Evolutionary conservation across 108 stramenopile species (phyloP).

Genomic region (Skeletonema menzelii): DNA sequence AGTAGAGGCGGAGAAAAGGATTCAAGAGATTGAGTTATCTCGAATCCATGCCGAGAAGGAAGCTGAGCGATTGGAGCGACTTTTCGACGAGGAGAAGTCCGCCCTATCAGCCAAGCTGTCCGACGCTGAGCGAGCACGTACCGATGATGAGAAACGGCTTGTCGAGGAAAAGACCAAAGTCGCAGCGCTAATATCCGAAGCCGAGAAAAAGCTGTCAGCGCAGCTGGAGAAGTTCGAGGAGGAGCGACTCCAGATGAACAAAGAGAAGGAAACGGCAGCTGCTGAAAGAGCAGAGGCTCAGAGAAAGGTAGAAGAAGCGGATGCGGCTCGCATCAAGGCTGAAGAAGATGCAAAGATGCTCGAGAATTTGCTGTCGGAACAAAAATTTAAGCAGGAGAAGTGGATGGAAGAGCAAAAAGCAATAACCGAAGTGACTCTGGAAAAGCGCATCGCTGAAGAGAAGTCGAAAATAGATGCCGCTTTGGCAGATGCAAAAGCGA

Average conservation of each 20-base stretch:
- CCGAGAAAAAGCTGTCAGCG: neutral
- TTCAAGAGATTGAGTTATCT: neutral
- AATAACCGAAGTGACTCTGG: neutral
- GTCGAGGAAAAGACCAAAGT: neutral
- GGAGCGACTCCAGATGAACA: neutral
- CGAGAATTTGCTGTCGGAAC: neutral
- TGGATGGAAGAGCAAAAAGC: neutral
- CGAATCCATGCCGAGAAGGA: neutral
- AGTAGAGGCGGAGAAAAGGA: neutral
- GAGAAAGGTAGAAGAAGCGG: neutral
- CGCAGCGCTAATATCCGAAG: neutral
- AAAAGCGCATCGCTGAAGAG: conserved; percentile 1
- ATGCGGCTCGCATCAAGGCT: neutral
- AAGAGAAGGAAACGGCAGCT: conserved; percentile 1
- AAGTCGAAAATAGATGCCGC: neutral
- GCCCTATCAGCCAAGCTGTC: neutral
- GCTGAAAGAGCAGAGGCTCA: neutral
- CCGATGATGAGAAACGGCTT: neutral
- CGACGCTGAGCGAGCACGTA: neutral
- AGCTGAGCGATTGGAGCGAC: neutral
- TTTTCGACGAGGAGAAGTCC: neutral
- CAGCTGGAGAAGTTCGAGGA: conserved; percentile 1
- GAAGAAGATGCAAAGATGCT: neutral
- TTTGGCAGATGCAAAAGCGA: neutral
- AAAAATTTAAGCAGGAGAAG: neutral